Base-by-base conservation (phyloP, 352 stramenopile species). In the Pythium rhizo-oryzae region DNA sequence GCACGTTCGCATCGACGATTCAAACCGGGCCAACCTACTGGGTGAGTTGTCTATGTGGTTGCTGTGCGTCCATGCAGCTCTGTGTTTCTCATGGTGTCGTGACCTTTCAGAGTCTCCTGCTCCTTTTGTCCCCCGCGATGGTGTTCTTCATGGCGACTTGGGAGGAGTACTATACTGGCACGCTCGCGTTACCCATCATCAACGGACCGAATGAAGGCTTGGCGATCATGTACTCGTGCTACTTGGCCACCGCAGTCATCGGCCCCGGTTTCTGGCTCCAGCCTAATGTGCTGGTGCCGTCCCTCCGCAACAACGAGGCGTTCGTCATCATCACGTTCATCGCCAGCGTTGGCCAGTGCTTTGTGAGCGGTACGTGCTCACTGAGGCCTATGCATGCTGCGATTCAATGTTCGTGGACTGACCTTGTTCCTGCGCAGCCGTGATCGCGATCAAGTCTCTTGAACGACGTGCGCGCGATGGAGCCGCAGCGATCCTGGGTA, bases 101-200 rank as follows among this genome's bases (percentile, higher is more conserved):
- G 23, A 6, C 16, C 21, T 37, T 33, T 18, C 71, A 96, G 90
- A 93, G 81, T 69, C 77, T 96, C 62, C 67, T 87, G 53, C 77
- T 87, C 55, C 85, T 87, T 64, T 75, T 85, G 19, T 74, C 78
- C 28, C 91, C 70, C 66, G 89, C 83, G 50, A 96, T 82, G 82
- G 87, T 98, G 8, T 99, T 99, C 74, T 99, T 98, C 69, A 93
- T 99, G 77, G 90, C 93, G 13, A 99, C 96, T 19, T 99, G 97
- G 97, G 97, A 99, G 75, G 93, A 99, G 76, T 99, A 98, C 79
- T 97, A 98, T 82, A 99, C 93, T 0, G 95, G 96, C n/a, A 93
- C 92, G 59, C 80, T 99, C 13, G 89, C 97, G 30, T 78, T 99
- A 37, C 96, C 96, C 9, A 84, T 97, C 23, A 80, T 99, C 46